Base-by-base conservation (phyloP, 2,329 filamentous ascomycete genomes). In the Ophiosphaerella narmari region DNA sequence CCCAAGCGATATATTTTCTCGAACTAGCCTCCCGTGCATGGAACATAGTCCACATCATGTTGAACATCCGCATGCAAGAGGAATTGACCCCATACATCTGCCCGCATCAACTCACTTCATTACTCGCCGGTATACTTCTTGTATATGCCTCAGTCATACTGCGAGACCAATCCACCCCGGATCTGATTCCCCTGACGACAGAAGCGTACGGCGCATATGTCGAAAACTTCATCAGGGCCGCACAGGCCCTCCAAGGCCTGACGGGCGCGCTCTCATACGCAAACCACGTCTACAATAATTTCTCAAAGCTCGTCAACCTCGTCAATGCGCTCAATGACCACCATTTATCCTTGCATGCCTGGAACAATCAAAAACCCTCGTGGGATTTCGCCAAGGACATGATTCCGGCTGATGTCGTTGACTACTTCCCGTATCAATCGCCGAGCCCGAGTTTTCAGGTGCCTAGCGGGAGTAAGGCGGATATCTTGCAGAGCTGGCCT, bases 401-500 rank as follows among this genome's bases (percentile, higher is more conserved):
- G 8, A 48, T 60, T 0, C 59, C 61, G 7, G 16, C 46, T 0
- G 54, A 66, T 16, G 40, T 63, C n/a, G 41, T 43, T 1, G 48
- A 66, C 1, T 24, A 63, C 9, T 58, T 68, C 12, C 67, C 67
- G 2, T 70, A 70, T 23, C 46, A 37, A n/a, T 46, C 50, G 7
- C 14, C 62, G n/a, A 62, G 60, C 41, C 50, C 48, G 18, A 41
- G 9, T 8, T 23, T 45, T 7, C 33, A 42, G 12, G 16, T 23
- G 11, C 21, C 38, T 31, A 7, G 13, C 2, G 21, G 21, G 9
- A 7, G 8, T n/a, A 24, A 24, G 2, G 16, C 12, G 38, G 38
- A 31, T 40, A 23, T 8, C 21, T 26, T 40, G 24, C 9, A 16
- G 33, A n/a, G 26, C 26, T 29, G 34, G n/a, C 12, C n/a, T 18